Evolutionary conservation across 202 grass and related monocot species (phyloP), one percentile per base, ranked within the genome.

Genomic region (Setaria italica): DNA sequence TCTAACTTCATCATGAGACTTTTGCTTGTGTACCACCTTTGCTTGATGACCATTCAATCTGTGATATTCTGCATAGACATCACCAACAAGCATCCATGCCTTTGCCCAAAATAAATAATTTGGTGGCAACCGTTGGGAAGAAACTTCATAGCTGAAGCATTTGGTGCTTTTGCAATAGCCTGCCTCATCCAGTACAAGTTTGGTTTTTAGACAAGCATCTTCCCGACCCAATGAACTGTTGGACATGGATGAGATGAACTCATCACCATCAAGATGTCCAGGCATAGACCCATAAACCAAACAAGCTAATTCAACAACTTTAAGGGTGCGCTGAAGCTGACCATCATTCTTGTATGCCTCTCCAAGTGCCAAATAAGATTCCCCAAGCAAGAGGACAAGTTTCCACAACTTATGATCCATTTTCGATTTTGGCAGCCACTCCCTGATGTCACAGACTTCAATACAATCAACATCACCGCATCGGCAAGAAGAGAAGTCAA

Each of bases 351-450:
- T 94, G 78, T 96, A 99, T 47, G 92, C 90, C 74, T 94, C 92
- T 48, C 94, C 97, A n/a, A 99, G 91, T 71, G 92, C 90, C 77
- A 99, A 90, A 91, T 96, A 99, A 70, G 97, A 96, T 88, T 99
- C 97, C 15, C 97, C 97, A 46, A 99, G 94, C 88, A 99, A 91
- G 74, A 99, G 92, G 91, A 88, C 94, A 86, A 99, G 88, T 80
- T 99, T 99, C 97, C 97, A 99, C 80, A 99, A 89, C 88, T 94
- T 99, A 79, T 87, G 78, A 72, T 99, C 97, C 90, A 99, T 94
- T 94, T 92, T 94, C 6, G 85, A 92, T 90, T 94, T 99, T 78
- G 97, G 94, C 82, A 99, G 82, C 97, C 93, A 99, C 83, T 99
- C 92, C 67, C 93, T 92, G 60, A 99, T 99, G 42, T 99, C 90